Conservation (phyloP, 441 rosid species). For the Geranium incanum region DNA sequence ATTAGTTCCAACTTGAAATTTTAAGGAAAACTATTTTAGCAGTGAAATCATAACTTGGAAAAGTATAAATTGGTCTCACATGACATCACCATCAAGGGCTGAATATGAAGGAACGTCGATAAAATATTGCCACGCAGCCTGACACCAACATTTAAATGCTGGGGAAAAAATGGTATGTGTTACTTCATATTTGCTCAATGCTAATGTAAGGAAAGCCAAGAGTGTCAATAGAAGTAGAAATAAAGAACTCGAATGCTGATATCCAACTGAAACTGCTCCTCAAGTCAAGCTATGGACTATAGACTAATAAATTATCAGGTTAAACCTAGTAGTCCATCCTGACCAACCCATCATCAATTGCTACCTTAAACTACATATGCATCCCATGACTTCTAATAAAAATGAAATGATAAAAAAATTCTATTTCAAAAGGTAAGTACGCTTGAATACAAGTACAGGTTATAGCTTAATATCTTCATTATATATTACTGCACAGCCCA, state of each 20-base stretch:
- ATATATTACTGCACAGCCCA: neutral
- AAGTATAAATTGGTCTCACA: constrained; percentile 48
- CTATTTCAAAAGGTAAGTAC: constrained; percentile 1
- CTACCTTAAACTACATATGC: neutral
- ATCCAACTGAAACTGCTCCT: constrained; percentile 1
- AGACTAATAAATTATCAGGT: neutral
- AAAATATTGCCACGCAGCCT: constrained; percentile 70
- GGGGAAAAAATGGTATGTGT: constrained; percentile 24
- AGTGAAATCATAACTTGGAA: constrained; percentile 22
- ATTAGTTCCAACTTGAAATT: constrained; percentile 19
- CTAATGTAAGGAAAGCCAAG: constrained; percentile 9
- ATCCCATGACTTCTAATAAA: neutral
- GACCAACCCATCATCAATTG: neutral
- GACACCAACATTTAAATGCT: constrained; percentile 98
- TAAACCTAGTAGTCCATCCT: neutral
- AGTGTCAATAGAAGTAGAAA: constrained; percentile 10
- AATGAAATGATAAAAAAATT: neutral
- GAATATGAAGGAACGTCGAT: constrained; percentile 58
- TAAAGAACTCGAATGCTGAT: neutral
- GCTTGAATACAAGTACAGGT: neutral
- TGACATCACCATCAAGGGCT: constrained; percentile 73
- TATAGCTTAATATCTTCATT: neutral
- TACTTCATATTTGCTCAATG: constrained; percentile 12
- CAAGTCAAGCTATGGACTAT: constrained; percentile 1
- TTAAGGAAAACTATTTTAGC: constrained; percentile 13